Evolutionary conservation across 2,329 filamentous ascomycete species (phyloP).

Genomic region (Ceratocystis destructans): DNA sequence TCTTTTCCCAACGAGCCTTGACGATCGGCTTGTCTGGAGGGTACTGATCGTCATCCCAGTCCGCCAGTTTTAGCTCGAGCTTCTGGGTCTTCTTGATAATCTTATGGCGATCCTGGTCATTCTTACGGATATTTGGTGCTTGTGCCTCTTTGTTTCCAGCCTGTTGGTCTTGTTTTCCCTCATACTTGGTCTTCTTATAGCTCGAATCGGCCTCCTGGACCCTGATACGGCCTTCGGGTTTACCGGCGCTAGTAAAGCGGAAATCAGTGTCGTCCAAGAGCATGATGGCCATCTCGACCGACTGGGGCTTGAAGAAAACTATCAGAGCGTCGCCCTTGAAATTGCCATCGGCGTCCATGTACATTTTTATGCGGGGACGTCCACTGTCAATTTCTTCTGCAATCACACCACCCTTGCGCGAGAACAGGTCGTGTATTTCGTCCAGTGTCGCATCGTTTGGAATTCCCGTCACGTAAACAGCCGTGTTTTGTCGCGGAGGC

Average conservation of each 20-base stretch:
- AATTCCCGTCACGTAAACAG: constrained; percentile 81
- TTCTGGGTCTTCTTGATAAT: constrained; percentile 86
- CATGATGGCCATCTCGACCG: constrained; percentile 72
- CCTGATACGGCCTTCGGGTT: constrained; percentile 51
- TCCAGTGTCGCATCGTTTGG: constrained; percentile 64
- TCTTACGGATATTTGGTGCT: constrained; percentile 31
- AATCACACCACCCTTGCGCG: constrained; percentile 72
- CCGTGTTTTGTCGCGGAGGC: constrained; percentile 59
- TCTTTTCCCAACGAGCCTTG: constrained; percentile 53
- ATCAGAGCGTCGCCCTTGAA: constrained; percentile 92
- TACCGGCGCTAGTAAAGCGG: constrained; percentile 43
- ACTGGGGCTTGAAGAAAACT: constrained; percentile 89
- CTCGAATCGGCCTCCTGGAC: constrained; percentile 78
- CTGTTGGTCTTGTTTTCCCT: constrained; percentile 33
- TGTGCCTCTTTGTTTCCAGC: constrained; percentile 21
- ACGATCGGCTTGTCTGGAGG: constrained; percentile 30
- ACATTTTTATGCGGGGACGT: constrained; percentile 82
- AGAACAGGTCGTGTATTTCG: constrained; percentile 75
- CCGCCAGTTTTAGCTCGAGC: constrained; percentile 77
- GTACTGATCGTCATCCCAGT: constrained; percentile 82
- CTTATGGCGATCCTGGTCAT: constrained; percentile 64
- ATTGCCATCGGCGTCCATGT: constrained; percentile 62
- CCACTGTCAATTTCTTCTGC: constrained; percentile 88
- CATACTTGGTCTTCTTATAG: constrained; percentile 78
- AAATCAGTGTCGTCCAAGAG: constrained; percentile 74